Evolutionary conservation across 1,139 yeast genomes (phyloP), one percentile per base, ranked within the genome.

Genomic region (Blastobotrys persicus): DNA sequence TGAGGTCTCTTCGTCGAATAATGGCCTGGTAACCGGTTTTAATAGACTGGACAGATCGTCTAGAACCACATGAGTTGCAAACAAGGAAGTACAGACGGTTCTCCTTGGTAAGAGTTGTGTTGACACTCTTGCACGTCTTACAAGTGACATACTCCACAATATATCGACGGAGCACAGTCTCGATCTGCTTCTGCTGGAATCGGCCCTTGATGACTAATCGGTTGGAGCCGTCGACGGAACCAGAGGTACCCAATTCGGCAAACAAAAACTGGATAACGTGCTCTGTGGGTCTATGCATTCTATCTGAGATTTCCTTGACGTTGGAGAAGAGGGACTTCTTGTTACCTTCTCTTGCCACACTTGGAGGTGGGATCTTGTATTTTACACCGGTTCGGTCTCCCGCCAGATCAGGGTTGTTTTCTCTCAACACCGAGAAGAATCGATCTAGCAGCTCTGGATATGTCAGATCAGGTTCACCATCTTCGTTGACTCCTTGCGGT

Each of bases 1-100:
- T 50, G 43, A 52, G 49, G 34, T 50, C 54, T 40, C 83, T 82
- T 52, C 69, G 64, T 48, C 68, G 60, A 56, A 70, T 68, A 53
- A 68, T 88, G 85, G 98, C 99, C 77, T 91, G 97, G 95, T 88
- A 92, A 83, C 99, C 99, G 49, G 97, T 88, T 81, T 94, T 92
- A 73, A 94, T 94, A 45, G 96, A 88, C 59, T 95, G 84, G 54
- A 92, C 99, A 46, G 98, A 89, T 76, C 97, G 85, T 50, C 97
- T 85, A 45, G 96, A 88, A 60, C 98, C 98, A 79, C 99, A 92
- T 51, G 96, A 88, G 68, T 91, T 91, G 79, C 99, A 92, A 66
- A 92, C 95, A 77, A 94, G 80, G 78, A 92, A 92, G 77, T 88
- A 95, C 74, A 92, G 81, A 78, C 99, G 88, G 77, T 91, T 92